phyloP scores from a whole-genome alignment of 495 filamentous ascomycete species.

The Aspergillus sclerotiicarbonarius region DNA sequence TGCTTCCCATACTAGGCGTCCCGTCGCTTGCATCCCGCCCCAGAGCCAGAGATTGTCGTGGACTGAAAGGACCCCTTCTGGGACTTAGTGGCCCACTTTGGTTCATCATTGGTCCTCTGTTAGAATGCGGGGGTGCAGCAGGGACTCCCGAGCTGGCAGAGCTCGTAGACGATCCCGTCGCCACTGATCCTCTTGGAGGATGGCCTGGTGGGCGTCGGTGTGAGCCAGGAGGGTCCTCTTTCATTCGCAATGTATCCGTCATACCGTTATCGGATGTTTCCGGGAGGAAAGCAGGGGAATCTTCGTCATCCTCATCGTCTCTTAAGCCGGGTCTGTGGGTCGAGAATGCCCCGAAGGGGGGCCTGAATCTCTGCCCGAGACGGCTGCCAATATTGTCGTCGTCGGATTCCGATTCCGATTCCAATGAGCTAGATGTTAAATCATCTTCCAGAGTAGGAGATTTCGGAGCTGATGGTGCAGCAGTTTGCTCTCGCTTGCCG shows the following conservation, averaged over 20 bases:
- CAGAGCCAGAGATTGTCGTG: constrained; percentile 47
- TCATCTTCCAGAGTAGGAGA: constrained; percentile 38
- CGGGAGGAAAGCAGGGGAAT: constrained; percentile 72
- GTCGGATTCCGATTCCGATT: constrained; percentile 43
- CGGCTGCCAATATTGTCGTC: constrained; percentile 50
- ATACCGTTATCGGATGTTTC: constrained; percentile 48
- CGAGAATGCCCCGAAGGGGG: constrained; percentile 42
- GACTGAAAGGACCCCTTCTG: constrained; percentile 57
- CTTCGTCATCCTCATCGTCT: constrained; percentile 49
- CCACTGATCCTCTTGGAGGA: constrained; percentile 39
- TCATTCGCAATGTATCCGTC: constrained; percentile 57
- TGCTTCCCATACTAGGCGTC: constrained; percentile 95
- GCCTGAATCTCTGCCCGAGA: constrained; percentile 29
- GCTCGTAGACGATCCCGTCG: constrained; percentile 60
- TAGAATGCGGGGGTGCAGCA: constrained; percentile 19
- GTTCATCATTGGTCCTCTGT: constrained; percentile 19
- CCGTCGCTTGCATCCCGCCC: constrained; percentile 74
- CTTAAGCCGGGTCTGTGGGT: constrained; percentile 32
- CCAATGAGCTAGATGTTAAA: constrained; percentile 41
- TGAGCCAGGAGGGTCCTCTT: constrained; percentile 44
- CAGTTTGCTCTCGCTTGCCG: constrained; percentile 30
- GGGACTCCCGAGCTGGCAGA: constrained; percentile 51
- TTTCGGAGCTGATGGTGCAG: constrained; percentile 23
- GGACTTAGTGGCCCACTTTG: constrained; percentile 45
- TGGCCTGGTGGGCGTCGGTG: constrained; percentile 31